Evolutionary conservation across 495 filamentous ascomycete species (phyloP), one percentile per base, ranked within the genome.

Genomic region (Neohortaea acidophila): DNA sequence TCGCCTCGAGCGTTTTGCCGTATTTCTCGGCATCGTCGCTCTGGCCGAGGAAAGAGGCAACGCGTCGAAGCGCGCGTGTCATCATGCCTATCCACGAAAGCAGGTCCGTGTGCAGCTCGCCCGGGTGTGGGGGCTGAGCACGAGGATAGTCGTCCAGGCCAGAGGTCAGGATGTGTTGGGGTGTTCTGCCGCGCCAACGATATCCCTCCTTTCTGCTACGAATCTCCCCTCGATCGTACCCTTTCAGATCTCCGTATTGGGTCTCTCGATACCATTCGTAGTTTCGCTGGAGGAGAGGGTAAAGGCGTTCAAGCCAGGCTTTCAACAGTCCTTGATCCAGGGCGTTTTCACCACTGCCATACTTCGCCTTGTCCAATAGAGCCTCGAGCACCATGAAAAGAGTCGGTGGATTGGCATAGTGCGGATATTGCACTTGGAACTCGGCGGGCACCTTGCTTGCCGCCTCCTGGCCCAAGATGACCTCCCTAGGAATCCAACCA

Each of bases 371-470:
- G 47, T 83, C 76, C 41, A 93, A 66, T 47, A 94, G 84, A 11
- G 66, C 65, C 42, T 89, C 81, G 12, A 97, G 57, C 33, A 89
- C 74, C 46, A 96, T 71, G 61, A 93, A 96, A 4, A 97, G 70
- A 1, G 89, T 96, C n/a, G 89, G 89, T 0, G 89, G 91, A 58
- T 97, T 97, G 33, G 89, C 89, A 51, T 96, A 94, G 57, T 96
- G 89, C 20, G 89, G 89, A 56, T 94, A 96, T 50, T 97, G 89
- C 21, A 81, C 69, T 44, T 94, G 91, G 56, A 97, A 97, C 57
- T 97, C 86, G n/a, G 60, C 53, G 1, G 89, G 89, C 10, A 97
- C 89, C 59, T 96, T 97, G 64, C 81, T 92, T 32, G 89, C 76
- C 25, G 89, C 89, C 59, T 97, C 89, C n/a, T 68, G 57, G 33